phyloP scores from a whole-genome alignment of 2,329 filamentous ascomycete genomes.

The Helminthosporium solani region DNA sequence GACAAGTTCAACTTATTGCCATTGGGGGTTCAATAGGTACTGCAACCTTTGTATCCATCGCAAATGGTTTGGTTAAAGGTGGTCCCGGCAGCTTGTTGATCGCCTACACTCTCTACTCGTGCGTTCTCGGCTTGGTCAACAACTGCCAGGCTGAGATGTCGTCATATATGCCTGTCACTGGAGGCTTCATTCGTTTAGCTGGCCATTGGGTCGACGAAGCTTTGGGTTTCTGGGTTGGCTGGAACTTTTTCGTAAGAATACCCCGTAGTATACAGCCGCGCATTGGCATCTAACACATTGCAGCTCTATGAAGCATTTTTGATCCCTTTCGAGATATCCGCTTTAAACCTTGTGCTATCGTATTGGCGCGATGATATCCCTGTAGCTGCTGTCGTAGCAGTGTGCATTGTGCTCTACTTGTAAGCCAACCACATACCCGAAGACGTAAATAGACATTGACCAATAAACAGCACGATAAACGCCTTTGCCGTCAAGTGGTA shows the following conservation, averaged over 20 bases:
- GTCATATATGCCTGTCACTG: slow-evolving; percentile 57
- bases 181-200: slow-evolving; percentile 63
- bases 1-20: slow-evolving; percentile 36
- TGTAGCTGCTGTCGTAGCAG: slow-evolving; percentile 40
- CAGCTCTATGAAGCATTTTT: slow-evolving; percentile 34
- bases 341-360: slow-evolving; percentile 32
- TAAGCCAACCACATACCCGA: slow-evolving; percentile 11
- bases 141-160: slow-evolving; percentile 64
- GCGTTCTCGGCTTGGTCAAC: slow-evolving; percentile 60
- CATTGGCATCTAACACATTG: too few relatives aligned
- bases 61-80: slow-evolving; percentile 50
- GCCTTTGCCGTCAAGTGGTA: slow-evolving; percentile 37
- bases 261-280: too few relatives aligned
- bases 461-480: background rate
- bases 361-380: slow-evolving; percentile 47
- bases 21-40: slow-evolving; percentile 37
- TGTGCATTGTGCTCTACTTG: slow-evolving; percentile 42
- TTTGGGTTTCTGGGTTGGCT: slow-evolving; percentile 57
- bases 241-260: slow-evolving; percentile 43
- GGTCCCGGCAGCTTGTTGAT: slow-evolving; percentile 56
- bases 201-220: slow-evolving; percentile 60
- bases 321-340: slow-evolving; percentile 52
- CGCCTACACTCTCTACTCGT: slow-evolving; percentile 56
- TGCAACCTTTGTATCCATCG: slow-evolving; percentile 60
- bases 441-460: background rate